These are phyloP conservation scores for Austroboletus festivus DNA, from an alignment of 768 basidiomycete species.

Conservation along the genomic window DNA sequence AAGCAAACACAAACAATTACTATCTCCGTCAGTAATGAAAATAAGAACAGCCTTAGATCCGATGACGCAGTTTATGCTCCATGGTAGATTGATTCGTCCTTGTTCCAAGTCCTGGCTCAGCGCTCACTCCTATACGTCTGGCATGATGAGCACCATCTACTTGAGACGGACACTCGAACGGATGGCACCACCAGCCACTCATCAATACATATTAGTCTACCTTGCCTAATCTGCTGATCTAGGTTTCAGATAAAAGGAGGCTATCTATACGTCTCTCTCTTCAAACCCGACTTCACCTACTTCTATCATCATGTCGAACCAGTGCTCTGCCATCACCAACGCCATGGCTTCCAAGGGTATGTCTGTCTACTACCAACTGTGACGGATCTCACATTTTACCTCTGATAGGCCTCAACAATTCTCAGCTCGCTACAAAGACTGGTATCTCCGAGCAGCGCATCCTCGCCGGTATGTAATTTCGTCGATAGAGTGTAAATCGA, in stretches of 20 bases:
- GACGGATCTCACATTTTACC: background rate
- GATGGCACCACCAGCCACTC: background rate
- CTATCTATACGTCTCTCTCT: background rate
- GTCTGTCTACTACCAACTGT: background rate
- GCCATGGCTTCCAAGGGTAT: slow-evolving; percentile 53
- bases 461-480: slow-evolving; percentile 44
- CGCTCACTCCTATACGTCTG: background rate
- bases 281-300: slow-evolving; percentile 27
- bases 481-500: background rate
- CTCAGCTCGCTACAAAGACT: slow-evolving; percentile 45
- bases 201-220: slow-evolving; percentile 9
- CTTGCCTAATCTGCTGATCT: slow-evolving; percentile 13
- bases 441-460: slow-evolving; percentile 46
- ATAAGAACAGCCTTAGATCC: no score
- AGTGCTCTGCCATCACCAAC: slow-evolving; percentile 55
- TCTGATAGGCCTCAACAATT: slow-evolving; percentile 1
- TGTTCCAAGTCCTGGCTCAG: no score
- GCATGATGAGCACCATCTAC: background rate
- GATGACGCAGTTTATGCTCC: no score
- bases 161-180: background rate
- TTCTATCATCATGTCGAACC: slow-evolving; percentile 41
- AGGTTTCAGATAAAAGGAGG: slow-evolving; percentile 13
- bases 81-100: no score
- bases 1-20: slow-evolving; percentile 26
- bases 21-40: background rate